These are phyloP conservation scores for Cavenderia fasciculata DNA, from an alignment of 78 protist species.

Conservation along the genomic window DNA sequence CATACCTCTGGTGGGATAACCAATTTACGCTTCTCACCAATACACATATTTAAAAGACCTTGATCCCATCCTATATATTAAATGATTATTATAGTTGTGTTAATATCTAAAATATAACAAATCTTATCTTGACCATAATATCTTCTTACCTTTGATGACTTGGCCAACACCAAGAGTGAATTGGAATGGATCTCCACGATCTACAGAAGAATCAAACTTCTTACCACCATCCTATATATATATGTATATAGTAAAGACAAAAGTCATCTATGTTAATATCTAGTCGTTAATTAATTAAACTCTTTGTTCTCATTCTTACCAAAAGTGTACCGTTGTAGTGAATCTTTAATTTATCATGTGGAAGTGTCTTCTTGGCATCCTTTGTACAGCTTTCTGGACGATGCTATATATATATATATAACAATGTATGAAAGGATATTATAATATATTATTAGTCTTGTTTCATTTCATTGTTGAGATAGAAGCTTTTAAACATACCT, in stretches of 20 bases:
- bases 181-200: conserved; percentile 79
- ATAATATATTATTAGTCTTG: not conserved
- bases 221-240: not conserved
- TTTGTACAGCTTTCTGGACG: conserved; percentile 77
- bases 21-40: conserved; percentile 86
- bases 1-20: conserved; percentile 78
- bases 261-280: not conserved
- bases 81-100: not conserved
- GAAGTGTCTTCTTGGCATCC: conserved; percentile 62
- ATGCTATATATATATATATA: not conserved
- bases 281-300: not conserved
- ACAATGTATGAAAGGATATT: not conserved
- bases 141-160: too few relatives aligned
- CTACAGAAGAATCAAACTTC: conserved; percentile 74
- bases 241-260: not conserved
- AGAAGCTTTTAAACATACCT: conserved; percentile 2
- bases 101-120: not conserved
- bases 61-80: conserved; percentile 84
- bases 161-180: conserved; percentile 81
- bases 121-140: not conserved
- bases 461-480: not conserved
- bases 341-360: conserved; percentile 68
- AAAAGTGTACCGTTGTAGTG: conserved; percentile 69
- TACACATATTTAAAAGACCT: conserved; percentile 83
- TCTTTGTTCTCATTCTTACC: not conserved